Base-by-base conservation (phyloP, 2,329 filamentous ascomycete genomes). In the Penicillium sp. region DNA sequence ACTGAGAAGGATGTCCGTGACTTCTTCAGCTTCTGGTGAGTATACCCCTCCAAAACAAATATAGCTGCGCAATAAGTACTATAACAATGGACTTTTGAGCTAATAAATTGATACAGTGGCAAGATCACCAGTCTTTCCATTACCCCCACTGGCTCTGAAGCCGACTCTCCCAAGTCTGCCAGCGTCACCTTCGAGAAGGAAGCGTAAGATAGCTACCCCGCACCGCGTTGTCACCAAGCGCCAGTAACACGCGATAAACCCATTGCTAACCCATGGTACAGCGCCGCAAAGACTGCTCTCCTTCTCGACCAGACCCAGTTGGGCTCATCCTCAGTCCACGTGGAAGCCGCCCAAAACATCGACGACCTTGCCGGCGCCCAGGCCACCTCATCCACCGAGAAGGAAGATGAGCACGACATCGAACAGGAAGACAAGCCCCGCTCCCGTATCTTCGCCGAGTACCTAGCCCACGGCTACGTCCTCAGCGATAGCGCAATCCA, bases 181-280 rank as follows among this genome's bases (percentile, higher is more conserved):
- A 89, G 88, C n/a, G 92, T 99, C 60, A 92, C 87, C 50, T 99
- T 99, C 71, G 94, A 97, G 78, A 97, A 97, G 81, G 87, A 93
- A 74, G 95, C 93, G 77, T 80, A 71, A 72, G 77, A 26, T 42
- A 40, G 20, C 54, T 63, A 66, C 65, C 65, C 69, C 64, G 62
- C 66, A 66, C 61, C 44, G 49, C 52, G 49, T 51, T 51, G 53
- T 53, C 49, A 56, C 51, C 23, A 25, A 46, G 44, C 25, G 22
- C 41, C 41, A 18, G 37, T 47, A 56, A 45, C 31, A 43, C 50
- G 23, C 37, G 27, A 52, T 25, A 31, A 20, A 43, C 49, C 49
- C 42, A 52, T 43, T 59, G 41, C 33, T 44, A 40, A 51, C 27
- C 18, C 15, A 25, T n/a, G 27, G 6, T 23, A 14, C 50, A 80